Percentiles rank a stretch among this genome's conserved stretches.
Conservation (phyloP, 257 asterid species). For the Salvia hispanica region DNA sequence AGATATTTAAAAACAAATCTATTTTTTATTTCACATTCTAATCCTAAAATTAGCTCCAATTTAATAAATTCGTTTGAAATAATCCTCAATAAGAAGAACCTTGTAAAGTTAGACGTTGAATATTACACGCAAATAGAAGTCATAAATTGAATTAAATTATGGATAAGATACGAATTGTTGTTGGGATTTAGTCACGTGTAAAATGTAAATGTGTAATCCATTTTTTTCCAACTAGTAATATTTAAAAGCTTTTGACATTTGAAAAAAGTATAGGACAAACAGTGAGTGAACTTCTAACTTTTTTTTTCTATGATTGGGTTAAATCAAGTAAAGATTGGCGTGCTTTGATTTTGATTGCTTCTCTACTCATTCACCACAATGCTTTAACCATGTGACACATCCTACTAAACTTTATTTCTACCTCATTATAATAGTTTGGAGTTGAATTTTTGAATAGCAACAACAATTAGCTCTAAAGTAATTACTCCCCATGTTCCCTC, state of each 20-base stretch:
- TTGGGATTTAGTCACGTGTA: conserved; percentile 11
- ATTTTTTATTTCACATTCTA: no score
- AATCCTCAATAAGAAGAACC: no score
- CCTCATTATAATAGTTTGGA: neutral
- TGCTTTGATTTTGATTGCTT: conserved; percentile 23
- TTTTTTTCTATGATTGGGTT: neutral
- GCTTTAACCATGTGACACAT: conserved; percentile 2
- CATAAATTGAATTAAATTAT: neutral
- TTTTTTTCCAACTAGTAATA: neutral
- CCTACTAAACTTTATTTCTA: neutral
- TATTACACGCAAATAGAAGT: no score
- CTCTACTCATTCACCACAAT: neutral
- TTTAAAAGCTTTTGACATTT: neutral
- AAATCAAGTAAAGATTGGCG: conserved; percentile 17
- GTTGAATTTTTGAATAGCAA: neutral
- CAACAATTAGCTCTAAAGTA: no score
- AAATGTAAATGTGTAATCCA: neutral
- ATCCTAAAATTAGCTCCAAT: no score
- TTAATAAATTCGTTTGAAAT: no score
- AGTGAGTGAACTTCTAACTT: neutral
- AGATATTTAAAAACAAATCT: no score
- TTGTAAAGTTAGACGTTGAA: no score
- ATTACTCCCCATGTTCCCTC: no score
- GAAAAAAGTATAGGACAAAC: neutral
- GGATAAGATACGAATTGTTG: neutral